phyloP scores from a whole-genome alignment of 352 stramenopile genomes.

The Phytopythium sindhum region DNA sequence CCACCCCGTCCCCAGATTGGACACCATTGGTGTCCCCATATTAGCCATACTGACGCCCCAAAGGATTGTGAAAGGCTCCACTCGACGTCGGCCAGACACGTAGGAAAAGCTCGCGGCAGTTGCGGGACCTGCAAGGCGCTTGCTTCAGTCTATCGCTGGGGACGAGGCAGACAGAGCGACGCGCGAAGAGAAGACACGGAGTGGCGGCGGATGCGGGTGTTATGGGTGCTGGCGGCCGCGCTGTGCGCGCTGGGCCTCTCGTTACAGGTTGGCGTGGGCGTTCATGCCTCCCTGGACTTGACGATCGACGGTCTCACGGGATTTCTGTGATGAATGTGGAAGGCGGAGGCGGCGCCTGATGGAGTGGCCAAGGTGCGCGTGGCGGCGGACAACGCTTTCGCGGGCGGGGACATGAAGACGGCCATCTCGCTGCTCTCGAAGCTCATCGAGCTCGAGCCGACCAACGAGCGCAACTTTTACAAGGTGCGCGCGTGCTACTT shows the following conservation, averaged over 20 bases:
- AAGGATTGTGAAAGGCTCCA: no score
- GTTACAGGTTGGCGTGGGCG: not conserved
- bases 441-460: conserved; percentile 74
- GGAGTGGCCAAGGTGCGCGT: conserved; percentile 58
- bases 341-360: conserved; percentile 28
- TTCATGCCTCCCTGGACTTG: not conserved
- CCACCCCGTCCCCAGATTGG: no score
- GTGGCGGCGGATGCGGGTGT: conserved; percentile 9
- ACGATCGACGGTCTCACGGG: not conserved
- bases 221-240: conserved; percentile 13
- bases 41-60: no score
- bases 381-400: conserved; percentile 76
- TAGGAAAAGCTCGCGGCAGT: not conserved
- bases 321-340: conserved; percentile 7
- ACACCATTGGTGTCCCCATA: no score
- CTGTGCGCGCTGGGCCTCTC: conserved; percentile 18
- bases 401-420: conserved; percentile 70
- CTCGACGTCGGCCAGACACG: not conserved
- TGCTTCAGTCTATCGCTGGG: not conserved
- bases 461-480: conserved; percentile 83
- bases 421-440: conserved; percentile 76
- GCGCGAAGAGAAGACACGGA: not conserved
- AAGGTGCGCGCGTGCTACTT: conserved; percentile 25
- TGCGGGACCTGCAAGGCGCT: not conserved
- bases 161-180: not conserved